These are phyloP conservation scores for Malus domestica DNA, from an alignment of 306 rosid species.

Conservation along the genomic window DNA sequence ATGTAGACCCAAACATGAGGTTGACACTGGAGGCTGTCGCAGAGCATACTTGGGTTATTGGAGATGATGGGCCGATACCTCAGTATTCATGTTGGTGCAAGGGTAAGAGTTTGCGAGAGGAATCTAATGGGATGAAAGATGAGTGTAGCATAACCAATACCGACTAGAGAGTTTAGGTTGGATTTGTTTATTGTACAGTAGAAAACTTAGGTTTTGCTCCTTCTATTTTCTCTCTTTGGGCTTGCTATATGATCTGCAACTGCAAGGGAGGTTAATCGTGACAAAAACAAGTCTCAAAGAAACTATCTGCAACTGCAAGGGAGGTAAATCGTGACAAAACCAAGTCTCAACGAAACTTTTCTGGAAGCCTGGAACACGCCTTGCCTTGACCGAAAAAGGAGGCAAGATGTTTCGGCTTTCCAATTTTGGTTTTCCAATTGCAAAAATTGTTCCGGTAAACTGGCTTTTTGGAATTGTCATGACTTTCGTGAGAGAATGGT, in stretches of 20 bases:
- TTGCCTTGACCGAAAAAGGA: background rate
- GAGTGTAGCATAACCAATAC: slow-evolving; percentile 24
- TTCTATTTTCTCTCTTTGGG: background rate
- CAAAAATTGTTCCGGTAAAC: background rate
- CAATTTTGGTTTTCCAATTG: background rate
- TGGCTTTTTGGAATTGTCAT: background rate
- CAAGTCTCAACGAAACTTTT: background rate
- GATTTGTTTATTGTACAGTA: slow-evolving; percentile 35
- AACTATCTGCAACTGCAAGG: background rate
- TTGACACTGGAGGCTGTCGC: slow-evolving; percentile 62
- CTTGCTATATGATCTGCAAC: background rate
- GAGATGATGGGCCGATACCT: slow-evolving; percentile 69
- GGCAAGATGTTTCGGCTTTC: background rate
- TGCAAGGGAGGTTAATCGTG: background rate
- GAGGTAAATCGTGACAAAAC: no score
- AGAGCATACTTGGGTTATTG: slow-evolving; percentile 65
- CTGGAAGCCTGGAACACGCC: background rate
- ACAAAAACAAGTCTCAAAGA: background rate
- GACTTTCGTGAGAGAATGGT: background rate
- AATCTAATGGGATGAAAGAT: slow-evolving; percentile 28
- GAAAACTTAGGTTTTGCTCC: background rate
- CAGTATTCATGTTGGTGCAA: slow-evolving; percentile 77
- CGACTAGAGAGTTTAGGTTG: slow-evolving; percentile 24
- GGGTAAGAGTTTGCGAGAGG: slow-evolving; percentile 44
- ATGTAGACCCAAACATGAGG: slow-evolving; percentile 63